Conservation (phyloP, 176 grass and related monocot species). For the Miscanthus lutarioriparius region DNA sequence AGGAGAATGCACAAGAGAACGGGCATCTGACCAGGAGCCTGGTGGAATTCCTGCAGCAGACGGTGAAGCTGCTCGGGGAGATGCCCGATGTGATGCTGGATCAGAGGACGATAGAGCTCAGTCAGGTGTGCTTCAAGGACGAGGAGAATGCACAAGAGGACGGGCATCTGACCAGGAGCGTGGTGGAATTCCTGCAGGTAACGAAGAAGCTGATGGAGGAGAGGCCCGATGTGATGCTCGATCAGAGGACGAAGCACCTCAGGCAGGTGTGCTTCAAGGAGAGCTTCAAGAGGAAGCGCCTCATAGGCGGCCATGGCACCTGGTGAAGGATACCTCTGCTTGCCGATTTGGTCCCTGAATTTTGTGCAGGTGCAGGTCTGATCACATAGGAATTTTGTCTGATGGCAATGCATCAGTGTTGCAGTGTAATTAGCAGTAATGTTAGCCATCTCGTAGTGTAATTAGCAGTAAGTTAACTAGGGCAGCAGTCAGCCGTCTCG, state of each 20-base stretch:
- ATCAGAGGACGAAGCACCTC: conserved; percentile 40
- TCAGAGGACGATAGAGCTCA: conserved; percentile 33
- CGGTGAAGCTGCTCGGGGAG: conserved; percentile 45
- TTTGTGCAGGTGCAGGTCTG: background rate
- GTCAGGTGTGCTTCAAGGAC: conserved; percentile 60
- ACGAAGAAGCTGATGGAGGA: conserved; percentile 53
- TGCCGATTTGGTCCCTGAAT: background rate
- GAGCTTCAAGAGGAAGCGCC: conserved; percentile 37
- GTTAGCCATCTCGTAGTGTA: background rate
- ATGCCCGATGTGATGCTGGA: conserved; percentile 39
- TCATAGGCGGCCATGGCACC: background rate
- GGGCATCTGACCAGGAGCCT: background rate
- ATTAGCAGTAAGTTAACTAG: background rate
- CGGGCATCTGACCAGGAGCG: background rate
- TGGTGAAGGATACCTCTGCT: background rate
- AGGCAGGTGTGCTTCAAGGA: conserved; percentile 70
- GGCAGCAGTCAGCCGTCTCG: background rate
- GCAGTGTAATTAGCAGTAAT: background rate
- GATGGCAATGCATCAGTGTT: background rate
- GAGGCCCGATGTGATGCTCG: conserved; percentile 33
- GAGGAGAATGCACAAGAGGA: conserved; percentile 17
- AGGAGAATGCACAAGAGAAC: background rate
- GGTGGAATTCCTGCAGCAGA: conserved; percentile 30
- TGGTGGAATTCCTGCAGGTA: conserved; percentile 32
- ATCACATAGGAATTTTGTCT: background rate